phyloP scores from a whole-genome alignment of 306 rosid genomes.

The Canavalia ensiformis region DNA sequence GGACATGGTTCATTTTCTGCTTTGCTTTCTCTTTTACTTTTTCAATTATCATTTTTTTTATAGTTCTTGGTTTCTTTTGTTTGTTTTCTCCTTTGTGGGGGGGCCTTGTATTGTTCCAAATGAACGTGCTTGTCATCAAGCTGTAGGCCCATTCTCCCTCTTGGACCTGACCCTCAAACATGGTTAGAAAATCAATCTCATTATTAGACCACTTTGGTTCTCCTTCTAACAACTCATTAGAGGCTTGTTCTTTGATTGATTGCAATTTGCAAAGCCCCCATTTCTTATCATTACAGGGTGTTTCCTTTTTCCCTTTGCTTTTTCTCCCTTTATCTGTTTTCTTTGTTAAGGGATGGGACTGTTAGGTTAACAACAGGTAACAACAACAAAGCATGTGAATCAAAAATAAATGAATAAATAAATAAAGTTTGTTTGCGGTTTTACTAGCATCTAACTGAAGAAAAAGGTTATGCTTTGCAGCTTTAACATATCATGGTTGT shows the following conservation, averaged over 20 bases:
- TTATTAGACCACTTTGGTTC: constrained; percentile 52
- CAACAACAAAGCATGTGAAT: constrained; percentile 48
- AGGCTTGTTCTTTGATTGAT: constrained; percentile 40
- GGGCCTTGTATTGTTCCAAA: constrained; percentile 57
- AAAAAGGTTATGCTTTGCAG: constrained; percentile 30
- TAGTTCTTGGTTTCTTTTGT: constrained; percentile 52
- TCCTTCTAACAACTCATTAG: constrained; percentile 52
- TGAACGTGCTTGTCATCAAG: constrained; percentile 83
- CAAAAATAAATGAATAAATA: constrained; percentile 20
- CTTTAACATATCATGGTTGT: constrained; percentile 45
- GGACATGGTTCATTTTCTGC: constrained; percentile 55
- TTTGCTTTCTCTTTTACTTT: constrained; percentile 58
- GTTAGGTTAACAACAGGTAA: constrained; percentile 19
- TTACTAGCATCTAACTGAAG: constrained; percentile 39
- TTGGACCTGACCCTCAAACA: constrained; percentile 33
- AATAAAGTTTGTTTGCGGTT: constrained; percentile 44
- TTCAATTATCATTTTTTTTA: constrained; percentile 47
- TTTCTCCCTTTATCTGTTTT: constrained; percentile 40
- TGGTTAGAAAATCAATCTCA: constrained; percentile 50
- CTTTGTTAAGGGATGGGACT: constrained; percentile 3
- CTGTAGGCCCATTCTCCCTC: constrained; percentile 64
- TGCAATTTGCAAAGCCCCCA: constrained; percentile 47
- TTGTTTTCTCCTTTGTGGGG: constrained; percentile 52
- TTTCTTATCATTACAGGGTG: constrained; percentile 50
- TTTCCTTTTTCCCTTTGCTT: constrained; percentile 45